phyloP scores from a whole-genome alignment of 2,329 filamentous ascomycete genomes.

The Beauveria varroae region DNA sequence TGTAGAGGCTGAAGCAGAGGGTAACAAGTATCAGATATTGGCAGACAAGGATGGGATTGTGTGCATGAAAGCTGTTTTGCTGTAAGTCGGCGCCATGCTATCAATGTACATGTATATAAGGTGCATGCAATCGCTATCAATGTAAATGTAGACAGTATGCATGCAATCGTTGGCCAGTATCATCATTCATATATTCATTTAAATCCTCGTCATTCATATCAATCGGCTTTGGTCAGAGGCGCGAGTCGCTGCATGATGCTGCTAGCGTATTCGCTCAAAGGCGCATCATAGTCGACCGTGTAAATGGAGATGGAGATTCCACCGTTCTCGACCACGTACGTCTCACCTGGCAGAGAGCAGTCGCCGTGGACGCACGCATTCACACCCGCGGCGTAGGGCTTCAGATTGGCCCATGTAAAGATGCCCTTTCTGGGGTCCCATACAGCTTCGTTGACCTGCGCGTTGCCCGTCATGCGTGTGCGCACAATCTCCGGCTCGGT shows the following conservation, averaged over 20 bases:
- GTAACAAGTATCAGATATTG: not conserved
- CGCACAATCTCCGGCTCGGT: slow-evolving; percentile 36
- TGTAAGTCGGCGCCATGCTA: not conserved
- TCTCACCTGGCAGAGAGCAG: slow-evolving; percentile 43
- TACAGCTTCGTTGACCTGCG: slow-evolving; percentile 37
- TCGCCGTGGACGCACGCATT: slow-evolving; percentile 46
- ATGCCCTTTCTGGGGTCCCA: slow-evolving; percentile 34
- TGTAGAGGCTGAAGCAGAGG: not conserved
- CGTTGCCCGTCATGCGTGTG: slow-evolving; percentile 41
- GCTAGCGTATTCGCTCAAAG: slow-evolving; percentile 20
- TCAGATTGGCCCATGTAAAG: slow-evolving; percentile 34
- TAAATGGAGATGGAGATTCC: slow-evolving; percentile 38
- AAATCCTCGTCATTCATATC: not conserved
- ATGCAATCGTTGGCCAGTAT: not conserved
- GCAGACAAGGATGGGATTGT: slow-evolving; percentile 7
- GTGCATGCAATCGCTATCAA: not conserved
- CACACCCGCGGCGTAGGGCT: slow-evolving; percentile 30
- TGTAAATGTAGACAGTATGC: not conserved
- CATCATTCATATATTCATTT: not conserved
- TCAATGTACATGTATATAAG: not conserved
- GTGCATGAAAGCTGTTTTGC: slow-evolving; percentile 12
- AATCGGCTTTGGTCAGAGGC: slow-evolving; percentile 14
- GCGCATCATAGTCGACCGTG: slow-evolving; percentile 44
- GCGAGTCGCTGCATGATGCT: slow-evolving; percentile 19
- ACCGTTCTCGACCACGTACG: slow-evolving; percentile 35